phyloP scores from a whole-genome alignment of 2,329 filamentous ascomycete genomes.

The Diaporthe australafricana region DNA sequence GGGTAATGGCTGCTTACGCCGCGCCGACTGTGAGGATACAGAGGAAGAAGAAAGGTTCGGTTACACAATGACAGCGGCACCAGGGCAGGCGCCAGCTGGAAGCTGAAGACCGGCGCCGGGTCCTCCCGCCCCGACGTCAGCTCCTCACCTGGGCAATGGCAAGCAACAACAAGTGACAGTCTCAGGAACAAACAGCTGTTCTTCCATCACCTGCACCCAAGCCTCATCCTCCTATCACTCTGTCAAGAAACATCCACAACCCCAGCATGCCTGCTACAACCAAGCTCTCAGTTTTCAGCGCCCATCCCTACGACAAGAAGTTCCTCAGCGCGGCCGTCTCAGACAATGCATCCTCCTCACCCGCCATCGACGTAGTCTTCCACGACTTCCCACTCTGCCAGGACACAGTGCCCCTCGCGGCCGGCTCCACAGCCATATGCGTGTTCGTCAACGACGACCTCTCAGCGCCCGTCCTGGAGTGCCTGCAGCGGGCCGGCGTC shows the following conservation, averaged over 20 bases:
- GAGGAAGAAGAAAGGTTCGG: not conserved
- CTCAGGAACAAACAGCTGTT: not conserved
- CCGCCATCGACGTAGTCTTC: slow-evolving; percentile 61
- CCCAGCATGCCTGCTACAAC: slow-evolving; percentile 46
- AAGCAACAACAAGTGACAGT: not conserved
- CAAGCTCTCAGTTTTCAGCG: slow-evolving; percentile 73
- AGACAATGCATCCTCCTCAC: slow-evolving; percentile 47
- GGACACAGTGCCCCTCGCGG: slow-evolving; percentile 67
- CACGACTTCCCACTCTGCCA: slow-evolving; percentile 68
- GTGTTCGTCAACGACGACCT: slow-evolving; percentile 76
- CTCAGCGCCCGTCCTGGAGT: slow-evolving; percentile 60
- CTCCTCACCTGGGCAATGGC: not conserved
- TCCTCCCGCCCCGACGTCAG: slow-evolving; percentile 18
- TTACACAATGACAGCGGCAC: not conserved
- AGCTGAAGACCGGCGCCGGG: not conserved
- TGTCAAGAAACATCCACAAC: not conserved
- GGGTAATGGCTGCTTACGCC: slow-evolving; percentile 8
- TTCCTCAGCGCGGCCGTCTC: slow-evolving; percentile 60
- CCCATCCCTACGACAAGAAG: slow-evolving; percentile 71
- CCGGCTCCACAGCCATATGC: slow-evolving; percentile 68
- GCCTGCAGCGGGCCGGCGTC: slow-evolving; percentile 62
- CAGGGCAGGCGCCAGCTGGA: not conserved
- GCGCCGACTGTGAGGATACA: not conserved
- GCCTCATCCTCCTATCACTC: not conserved
- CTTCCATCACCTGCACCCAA: not conserved